phyloP scores from a whole-genome alignment of 2,329 filamentous ascomycete species.

The Epichloe sibirici region DNA sequence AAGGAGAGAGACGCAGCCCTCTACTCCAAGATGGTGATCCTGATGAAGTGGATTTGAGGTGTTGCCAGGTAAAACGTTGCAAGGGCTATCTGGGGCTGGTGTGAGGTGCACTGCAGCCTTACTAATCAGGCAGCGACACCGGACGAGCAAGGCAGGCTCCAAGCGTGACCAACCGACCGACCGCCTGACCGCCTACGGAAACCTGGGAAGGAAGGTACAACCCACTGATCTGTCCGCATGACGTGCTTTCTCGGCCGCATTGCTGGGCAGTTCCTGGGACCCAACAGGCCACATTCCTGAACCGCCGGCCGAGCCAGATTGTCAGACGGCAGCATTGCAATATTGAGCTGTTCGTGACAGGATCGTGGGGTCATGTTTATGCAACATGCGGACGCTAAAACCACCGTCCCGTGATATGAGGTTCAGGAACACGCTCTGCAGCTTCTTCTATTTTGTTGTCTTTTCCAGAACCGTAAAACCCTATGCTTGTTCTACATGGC shows the following conservation, averaged over 20 bases:
- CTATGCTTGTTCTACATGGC: not conserved
- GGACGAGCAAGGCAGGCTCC: not conserved
- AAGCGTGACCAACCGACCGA: not conserved
- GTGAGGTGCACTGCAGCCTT: slow-evolving; percentile 16
- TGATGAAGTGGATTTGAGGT: slow-evolving; percentile 19
- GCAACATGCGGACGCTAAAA: not conserved
- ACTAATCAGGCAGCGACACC: slow-evolving; percentile 20
- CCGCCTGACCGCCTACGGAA: not conserved
- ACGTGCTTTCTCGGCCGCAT: not conserved
- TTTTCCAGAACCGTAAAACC: not conserved
- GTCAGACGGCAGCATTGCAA: too few species aligned
- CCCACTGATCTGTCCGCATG: not conserved
- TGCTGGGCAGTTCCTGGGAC: not conserved
- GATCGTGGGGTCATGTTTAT: not conserved
- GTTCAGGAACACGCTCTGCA: not conserved
- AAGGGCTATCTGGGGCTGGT: not conserved
- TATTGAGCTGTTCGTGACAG: not conserved
- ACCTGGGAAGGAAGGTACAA: not conserved
- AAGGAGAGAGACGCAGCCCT: slow-evolving; percentile 9
- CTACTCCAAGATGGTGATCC: slow-evolving; percentile 16
- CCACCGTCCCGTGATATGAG: not conserved
- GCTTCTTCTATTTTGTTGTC: not conserved
- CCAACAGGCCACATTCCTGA: not conserved
- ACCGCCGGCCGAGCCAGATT: too few species aligned
- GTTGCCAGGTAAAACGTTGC: slow-evolving; percentile 14